phyloP scores from a whole-genome alignment of 208 protist species.

The Trypanosoma caninum region DNA sequence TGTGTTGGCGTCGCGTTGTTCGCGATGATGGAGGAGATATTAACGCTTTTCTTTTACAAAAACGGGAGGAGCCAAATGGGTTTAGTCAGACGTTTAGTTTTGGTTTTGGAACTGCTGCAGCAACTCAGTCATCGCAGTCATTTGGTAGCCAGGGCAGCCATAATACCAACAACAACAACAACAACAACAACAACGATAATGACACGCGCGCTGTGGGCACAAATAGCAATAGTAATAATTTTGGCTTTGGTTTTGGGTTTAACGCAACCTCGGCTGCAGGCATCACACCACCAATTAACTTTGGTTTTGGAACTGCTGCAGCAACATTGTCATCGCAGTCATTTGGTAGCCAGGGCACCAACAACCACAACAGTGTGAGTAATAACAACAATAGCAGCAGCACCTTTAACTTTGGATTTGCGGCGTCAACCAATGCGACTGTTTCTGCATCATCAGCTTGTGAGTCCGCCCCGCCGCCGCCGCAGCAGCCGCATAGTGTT shows the following conservation, averaged over 20 bases:
- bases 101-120: conserved; percentile 22
- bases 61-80: conserved; percentile 20
- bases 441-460: neutral
- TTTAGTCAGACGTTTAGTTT: neutral
- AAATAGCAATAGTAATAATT: too few relatives aligned
- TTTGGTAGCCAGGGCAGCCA: too few relatives aligned
- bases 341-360: too few relatives aligned
- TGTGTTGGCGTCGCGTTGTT: conserved; percentile 77
- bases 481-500: conserved; percentile 13
- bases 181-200: too few relatives aligned
- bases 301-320: conserved; percentile 29
- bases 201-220: too few relatives aligned
- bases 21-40: conserved; percentile 66
- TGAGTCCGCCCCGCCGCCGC: conserved; percentile 1
- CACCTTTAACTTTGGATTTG: conserved; percentile 16
- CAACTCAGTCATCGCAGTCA: too few relatives aligned
- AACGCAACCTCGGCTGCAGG: conserved; percentile 10
- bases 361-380: conserved; percentile 3
- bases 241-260: conserved; percentile 35
- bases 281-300: neutral
- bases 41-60: conserved; percentile 71
- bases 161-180: too few relatives aligned
- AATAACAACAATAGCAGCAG: neutral
- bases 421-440: neutral
- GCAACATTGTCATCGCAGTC: too few relatives aligned